Conservation (phyloP, 495 filamentous ascomycete species). For the Aspergillus cristatus region DNA sequence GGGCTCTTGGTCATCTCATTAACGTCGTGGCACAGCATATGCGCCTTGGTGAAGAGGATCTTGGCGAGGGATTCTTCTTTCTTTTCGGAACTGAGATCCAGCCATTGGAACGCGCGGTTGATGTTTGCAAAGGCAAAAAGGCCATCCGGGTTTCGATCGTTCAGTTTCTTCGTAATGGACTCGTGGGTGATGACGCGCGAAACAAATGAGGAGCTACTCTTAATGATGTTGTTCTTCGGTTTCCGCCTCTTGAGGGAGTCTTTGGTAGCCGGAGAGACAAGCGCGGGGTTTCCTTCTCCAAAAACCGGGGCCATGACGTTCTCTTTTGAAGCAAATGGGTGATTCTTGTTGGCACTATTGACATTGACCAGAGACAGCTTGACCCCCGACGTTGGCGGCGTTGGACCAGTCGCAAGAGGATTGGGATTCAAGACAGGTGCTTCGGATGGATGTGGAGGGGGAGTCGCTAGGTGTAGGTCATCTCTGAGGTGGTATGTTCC, state of each 20-base stretch:
- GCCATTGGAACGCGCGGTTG: constrained; percentile 85
- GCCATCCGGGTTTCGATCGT: constrained; percentile 69
- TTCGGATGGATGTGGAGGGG: constrained; percentile 91
- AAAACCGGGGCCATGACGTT: constrained; percentile 54
- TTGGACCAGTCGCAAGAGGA: constrained; percentile 74
- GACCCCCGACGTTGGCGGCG: constrained; percentile 76
- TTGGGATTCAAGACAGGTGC: constrained; percentile 77
- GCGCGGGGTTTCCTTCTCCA: constrained; percentile 75
- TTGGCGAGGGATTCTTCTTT: constrained; percentile 85
- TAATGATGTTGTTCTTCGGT: constrained; percentile 94
- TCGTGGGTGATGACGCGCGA: constrained; percentile 92
- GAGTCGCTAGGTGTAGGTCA: constrained; percentile 84
- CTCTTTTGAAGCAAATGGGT: constrained; percentile 34
- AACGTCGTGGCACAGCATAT: constrained; percentile 90
- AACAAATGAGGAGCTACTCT: constrained; percentile 96
- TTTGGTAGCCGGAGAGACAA: constrained; percentile 54
- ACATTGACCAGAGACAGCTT: constrained; percentile 70
- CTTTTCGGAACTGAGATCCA: constrained; percentile 50
- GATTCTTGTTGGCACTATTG: constrained; percentile 48
- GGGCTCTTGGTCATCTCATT: constrained; percentile 72
- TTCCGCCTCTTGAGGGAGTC: constrained; percentile 74
- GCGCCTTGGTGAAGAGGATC: constrained; percentile 91
- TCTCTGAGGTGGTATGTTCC: constrained; percentile 85
- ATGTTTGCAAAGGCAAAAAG: constrained; percentile 90
- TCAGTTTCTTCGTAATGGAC: constrained; percentile 60